These are phyloP conservation scores for Aspergillus terreus DNA, from an alignment of 2,329 filamentous ascomycete genomes.

Conservation along the genomic window DNA sequence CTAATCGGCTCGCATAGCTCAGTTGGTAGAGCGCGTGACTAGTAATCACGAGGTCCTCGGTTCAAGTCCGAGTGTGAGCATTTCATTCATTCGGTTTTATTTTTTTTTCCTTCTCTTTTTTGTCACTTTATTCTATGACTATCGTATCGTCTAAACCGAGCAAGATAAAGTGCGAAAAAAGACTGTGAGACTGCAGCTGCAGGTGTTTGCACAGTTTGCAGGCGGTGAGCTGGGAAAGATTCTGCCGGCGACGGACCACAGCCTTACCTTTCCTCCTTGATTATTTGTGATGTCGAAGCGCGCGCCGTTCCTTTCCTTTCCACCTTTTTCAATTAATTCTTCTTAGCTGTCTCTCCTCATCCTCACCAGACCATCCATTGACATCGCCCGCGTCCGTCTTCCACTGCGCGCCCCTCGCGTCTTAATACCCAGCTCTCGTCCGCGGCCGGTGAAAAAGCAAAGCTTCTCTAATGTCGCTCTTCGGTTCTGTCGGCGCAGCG, in stretches of 20 bases:
- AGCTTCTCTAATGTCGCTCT: conserved; percentile 43
- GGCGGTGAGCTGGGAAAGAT: background rate
- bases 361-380: background rate
- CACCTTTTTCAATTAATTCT: background rate
- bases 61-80: background rate
- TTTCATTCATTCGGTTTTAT: background rate
- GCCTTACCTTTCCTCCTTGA: background rate
- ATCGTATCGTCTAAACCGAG: no score
- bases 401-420: background rate
- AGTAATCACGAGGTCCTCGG: no score
- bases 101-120: background rate
- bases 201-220: conserved; percentile 7
- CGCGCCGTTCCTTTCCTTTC: background rate
- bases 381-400: background rate
- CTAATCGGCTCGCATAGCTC: no score
- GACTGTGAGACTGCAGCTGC: background rate
- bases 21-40: no score
- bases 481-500: conserved; percentile 50
- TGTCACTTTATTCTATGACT: no score
- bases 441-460: conserved; percentile 12
- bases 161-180: background rate
- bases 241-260: background rate
- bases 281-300: background rate
- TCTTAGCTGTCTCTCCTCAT: background rate
- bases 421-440: conserved; percentile 1